phyloP scores from a whole-genome alignment of 768 basidiomycete genomes.

The Boletus huronensis region DNA sequence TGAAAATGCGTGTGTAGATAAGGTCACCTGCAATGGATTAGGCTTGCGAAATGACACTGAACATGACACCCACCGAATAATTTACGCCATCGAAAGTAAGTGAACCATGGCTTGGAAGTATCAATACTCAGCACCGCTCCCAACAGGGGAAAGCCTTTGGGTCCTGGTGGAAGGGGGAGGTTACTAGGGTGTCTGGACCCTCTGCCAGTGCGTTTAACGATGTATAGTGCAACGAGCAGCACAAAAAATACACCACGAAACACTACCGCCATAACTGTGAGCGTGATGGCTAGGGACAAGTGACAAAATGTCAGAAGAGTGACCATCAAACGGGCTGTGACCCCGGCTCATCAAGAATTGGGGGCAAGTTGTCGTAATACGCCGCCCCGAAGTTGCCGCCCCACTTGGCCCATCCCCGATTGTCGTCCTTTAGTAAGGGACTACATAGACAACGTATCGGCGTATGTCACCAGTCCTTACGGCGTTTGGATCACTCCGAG shows the following conservation, averaged over 20 bases:
- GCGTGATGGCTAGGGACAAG: not conserved
- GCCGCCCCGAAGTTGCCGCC: too few species aligned
- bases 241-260: slow-evolving; percentile 1
- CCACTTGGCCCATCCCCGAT: too few species aligned
- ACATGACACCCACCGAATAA: slow-evolving; percentile 15
- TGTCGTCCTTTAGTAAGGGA: too few species aligned
- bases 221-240: slow-evolving; percentile 14
- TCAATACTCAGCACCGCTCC: slow-evolving; percentile 29
- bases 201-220: slow-evolving; percentile 7
- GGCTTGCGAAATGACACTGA: not conserved
- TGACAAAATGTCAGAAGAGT: not conserved
- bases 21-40: slow-evolving; percentile 19
- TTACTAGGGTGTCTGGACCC: not conserved
- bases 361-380: too few species aligned
- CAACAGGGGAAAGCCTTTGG: slow-evolving; percentile 41
- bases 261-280: not conserved
- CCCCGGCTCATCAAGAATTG: not conserved
- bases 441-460: too few species aligned
- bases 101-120: slow-evolving; percentile 29
- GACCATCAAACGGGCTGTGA: not conserved
- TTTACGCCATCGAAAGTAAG: slow-evolving; percentile 34
- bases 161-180: slow-evolving; percentile 46
- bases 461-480: too few species aligned
- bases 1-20: slow-evolving; percentile 19
- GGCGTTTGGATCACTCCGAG: too few species aligned